A percentile compares a stretch with the other conserved stretches of the same genome.
Conservation (phyloP, 768 basidiomycete genomes). For the Galerina marginata region DNA sequence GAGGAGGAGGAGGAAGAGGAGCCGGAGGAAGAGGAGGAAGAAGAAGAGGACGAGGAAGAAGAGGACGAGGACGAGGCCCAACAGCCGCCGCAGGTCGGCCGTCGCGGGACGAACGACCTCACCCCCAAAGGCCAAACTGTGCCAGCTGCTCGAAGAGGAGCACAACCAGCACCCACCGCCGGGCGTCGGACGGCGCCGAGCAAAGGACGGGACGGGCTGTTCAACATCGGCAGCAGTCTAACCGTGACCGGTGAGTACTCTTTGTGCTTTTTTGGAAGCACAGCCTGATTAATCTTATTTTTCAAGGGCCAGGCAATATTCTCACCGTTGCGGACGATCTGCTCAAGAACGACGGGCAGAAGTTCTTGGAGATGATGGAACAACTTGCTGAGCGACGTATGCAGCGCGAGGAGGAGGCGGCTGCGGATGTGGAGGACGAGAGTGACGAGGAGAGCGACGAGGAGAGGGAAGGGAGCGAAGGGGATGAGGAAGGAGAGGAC, state of each 20-base stretch:
- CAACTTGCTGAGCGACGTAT: constrained; percentile 94
- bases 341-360: constrained; percentile 97
- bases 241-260: constrained; percentile 75
- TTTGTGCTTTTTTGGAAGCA: neutral
- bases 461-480: constrained; percentile 64
- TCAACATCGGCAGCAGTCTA: constrained; percentile 81
- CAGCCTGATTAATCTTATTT: constrained; percentile 2
- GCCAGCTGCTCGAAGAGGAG: constrained; percentile 22
- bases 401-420: constrained; percentile 80
- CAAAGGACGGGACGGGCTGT: constrained; percentile 68
- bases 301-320: constrained; percentile 85
- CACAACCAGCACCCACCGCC: constrained; percentile 19
- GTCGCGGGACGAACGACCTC: constrained; percentile 28
- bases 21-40: constrained; percentile 56
- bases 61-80: constrained; percentile 46
- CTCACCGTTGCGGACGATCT: constrained; percentile 98
- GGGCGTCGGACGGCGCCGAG: constrained; percentile 25
- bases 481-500: constrained; percentile 65
- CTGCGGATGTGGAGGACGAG: constrained; percentile 50
- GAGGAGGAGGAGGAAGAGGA: constrained; percentile 56
- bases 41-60: constrained; percentile 62
- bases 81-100: constrained; percentile 41
- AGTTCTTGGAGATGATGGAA: constrained; percentile 99
- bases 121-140: constrained; percentile 19
- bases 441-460: constrained; percentile 53